Conservation (phyloP, 352 stramenopile genomes). For the Phytophthora cactorum region DNA sequence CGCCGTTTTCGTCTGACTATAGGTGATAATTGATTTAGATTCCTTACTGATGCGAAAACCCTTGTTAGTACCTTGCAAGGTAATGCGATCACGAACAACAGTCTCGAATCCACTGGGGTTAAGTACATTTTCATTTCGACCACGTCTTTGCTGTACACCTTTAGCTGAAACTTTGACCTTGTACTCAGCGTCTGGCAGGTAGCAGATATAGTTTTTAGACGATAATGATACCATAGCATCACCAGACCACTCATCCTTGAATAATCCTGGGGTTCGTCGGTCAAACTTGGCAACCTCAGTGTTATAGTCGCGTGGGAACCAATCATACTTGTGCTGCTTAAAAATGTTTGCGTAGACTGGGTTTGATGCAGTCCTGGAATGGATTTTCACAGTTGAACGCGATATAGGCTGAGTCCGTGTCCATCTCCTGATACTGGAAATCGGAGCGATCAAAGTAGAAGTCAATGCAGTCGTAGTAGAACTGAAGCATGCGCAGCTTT, state of each 20-base stretch:
- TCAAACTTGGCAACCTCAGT: neutral
- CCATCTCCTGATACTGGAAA: neutral
- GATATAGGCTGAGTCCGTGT: neutral
- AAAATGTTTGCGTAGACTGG: too few species aligned
- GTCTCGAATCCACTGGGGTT: neutral
- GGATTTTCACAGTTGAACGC: constrained; percentile 2
- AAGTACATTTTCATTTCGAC: neutral
- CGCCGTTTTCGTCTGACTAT: neutral
- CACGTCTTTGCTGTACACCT: neutral
- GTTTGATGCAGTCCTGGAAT: neutral
- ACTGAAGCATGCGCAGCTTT: neutral
- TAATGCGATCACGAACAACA: neutral
- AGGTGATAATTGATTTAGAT: neutral
- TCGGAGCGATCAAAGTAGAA: neutral
- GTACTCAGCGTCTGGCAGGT: neutral
- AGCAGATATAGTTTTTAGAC: neutral
- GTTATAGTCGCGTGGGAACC: neutral
- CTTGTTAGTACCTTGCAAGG: neutral
- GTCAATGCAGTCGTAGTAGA: constrained; percentile 2
- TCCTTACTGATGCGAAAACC: neutral
- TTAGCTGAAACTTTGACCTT: neutral
- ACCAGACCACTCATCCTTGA: constrained; percentile 3
- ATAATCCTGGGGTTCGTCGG: neutral
- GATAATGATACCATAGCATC: constrained; percentile 1
- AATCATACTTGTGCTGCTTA: constrained; percentile 1